Conservation (phyloP, 345 rosid genomes). For the Combretum micranthum region DNA sequence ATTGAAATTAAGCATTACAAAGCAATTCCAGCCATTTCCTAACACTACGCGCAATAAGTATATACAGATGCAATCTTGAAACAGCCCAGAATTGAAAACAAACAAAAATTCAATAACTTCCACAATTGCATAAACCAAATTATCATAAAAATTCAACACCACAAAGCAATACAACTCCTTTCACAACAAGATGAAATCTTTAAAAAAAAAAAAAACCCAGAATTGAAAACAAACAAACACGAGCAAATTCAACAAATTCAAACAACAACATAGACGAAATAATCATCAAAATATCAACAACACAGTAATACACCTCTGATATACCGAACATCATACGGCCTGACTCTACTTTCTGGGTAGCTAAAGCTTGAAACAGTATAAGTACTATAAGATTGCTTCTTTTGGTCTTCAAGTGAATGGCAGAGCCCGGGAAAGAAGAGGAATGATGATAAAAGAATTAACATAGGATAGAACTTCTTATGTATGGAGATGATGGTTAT, state of each 20-base stretch:
- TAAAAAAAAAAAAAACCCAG: too few relatives aligned
- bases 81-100: not conserved
- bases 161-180: too few relatives aligned
- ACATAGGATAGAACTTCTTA: too few relatives aligned
- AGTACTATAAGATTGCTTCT: slow-evolving; percentile 1
- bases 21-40: too few relatives aligned
- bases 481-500: too few relatives aligned
- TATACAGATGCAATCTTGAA: not conserved
- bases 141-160: not conserved
- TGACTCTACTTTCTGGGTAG: slow-evolving; percentile 9
- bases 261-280: not conserved
- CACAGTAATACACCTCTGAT: slow-evolving; percentile 11
- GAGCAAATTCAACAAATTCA: not conserved
- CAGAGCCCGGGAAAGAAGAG: not conserved
- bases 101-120: not conserved
- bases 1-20: too few relatives aligned
- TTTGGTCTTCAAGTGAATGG: not conserved
- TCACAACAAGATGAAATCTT: too few relatives aligned
- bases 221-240: not conserved
- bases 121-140: not conserved
- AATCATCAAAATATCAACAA: too few relatives aligned
- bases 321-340: slow-evolving; percentile 14
- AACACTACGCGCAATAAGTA: not conserved
- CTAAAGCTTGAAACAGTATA: slow-evolving; percentile 10
- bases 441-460: not conserved